Conservation (phyloP, 2,329 filamentous ascomycete genomes). For the Hortaea sp. region DNA sequence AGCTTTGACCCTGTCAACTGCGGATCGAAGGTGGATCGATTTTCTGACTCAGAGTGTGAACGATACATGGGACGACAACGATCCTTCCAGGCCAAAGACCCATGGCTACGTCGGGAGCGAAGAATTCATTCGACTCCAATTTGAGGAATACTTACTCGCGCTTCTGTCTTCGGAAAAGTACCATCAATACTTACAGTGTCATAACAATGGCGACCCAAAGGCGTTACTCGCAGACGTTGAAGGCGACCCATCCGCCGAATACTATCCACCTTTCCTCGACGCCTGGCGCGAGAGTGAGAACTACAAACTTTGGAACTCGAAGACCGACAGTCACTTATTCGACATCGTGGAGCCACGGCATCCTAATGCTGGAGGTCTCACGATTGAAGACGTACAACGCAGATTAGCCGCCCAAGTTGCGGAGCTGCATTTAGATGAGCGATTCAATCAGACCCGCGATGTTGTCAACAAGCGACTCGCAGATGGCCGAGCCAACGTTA, state of each 20-base stretch:
- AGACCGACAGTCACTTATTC: constrained; percentile 72
- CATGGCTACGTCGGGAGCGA: constrained; percentile 93
- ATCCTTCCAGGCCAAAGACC: constrained; percentile 82
- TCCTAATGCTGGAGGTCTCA: constrained; percentile 83
- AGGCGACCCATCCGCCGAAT: constrained; percentile 76
- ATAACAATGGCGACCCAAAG: constrained; percentile 43
- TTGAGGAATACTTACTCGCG: constrained; percentile 90
- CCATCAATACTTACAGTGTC: constrained; percentile 43
- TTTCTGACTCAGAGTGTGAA: constrained; percentile 86
- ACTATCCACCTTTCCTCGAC: constrained; percentile 74
- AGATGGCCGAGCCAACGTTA: constrained; percentile 78
- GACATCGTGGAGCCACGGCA: constrained; percentile 90
- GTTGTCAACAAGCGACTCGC: constrained; percentile 82
- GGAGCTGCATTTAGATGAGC: constrained; percentile 86
- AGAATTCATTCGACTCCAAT: constrained; percentile 93
- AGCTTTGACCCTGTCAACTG: constrained; percentile 68
- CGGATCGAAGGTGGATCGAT: constrained; percentile 94
- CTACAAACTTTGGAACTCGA: constrained; percentile 73
- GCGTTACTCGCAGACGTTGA: constrained; percentile 54
- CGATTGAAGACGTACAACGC: constrained; percentile 88
- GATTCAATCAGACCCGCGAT: constrained; percentile 72
- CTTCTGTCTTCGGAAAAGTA: constrained; percentile 86
- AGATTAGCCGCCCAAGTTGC: constrained; percentile 84
- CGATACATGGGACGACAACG: constrained; percentile 90
- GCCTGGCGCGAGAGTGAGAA: constrained; percentile 83